Evolutionary conservation across 441 rosid genomes (phyloP).

Genomic region (Daphne laureola): DNA sequence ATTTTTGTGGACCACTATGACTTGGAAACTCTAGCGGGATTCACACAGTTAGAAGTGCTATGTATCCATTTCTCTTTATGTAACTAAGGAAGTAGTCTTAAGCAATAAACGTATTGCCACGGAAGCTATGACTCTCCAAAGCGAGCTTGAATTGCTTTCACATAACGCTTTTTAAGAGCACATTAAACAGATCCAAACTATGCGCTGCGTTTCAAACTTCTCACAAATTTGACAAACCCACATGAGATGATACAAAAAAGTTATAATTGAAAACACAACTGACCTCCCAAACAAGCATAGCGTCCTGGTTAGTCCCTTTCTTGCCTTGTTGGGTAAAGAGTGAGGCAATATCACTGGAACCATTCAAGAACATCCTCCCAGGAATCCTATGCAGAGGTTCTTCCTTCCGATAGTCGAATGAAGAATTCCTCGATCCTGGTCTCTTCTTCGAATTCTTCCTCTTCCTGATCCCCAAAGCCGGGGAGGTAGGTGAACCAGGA

Average conservation of each 20-base stretch:
- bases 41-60: too few relatives aligned
- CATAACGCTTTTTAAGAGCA: conserved; percentile 10
- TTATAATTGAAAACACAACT: conserved; percentile 18
- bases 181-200: conserved; percentile 5
- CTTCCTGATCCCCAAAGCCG: conserved; percentile 50
- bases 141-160: conserved; percentile 4
- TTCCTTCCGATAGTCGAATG: conserved; percentile 60
- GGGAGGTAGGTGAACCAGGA: conserved; percentile 82
- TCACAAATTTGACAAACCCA: conserved; percentile 8
- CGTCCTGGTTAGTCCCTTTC: conserved; percentile 98
- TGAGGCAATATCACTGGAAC: conserved; percentile 71
- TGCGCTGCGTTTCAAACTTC: background rate
- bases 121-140: too few relatives aligned
- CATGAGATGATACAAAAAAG: conserved; percentile 8
- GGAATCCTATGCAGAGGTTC: conserved; percentile 70
- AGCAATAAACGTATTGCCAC: too few relatives aligned
- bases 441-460: conserved; percentile 67
- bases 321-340: conserved; percentile 88
- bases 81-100: too few relatives aligned
- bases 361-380: conserved; percentile 76
- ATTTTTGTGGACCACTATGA: too few relatives aligned
- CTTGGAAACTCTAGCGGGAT: too few relatives aligned
- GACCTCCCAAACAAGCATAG: conserved; percentile 99
- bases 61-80: too few relatives aligned
- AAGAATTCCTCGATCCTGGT: conserved; percentile 54